Percentiles rank a stretch among this genome's conserved stretches.
These are phyloP conservation scores for Backusella mclennaniae DNA, from an alignment of 192 early-diverging fungal genomes.

Conservation along the genomic window DNA sequence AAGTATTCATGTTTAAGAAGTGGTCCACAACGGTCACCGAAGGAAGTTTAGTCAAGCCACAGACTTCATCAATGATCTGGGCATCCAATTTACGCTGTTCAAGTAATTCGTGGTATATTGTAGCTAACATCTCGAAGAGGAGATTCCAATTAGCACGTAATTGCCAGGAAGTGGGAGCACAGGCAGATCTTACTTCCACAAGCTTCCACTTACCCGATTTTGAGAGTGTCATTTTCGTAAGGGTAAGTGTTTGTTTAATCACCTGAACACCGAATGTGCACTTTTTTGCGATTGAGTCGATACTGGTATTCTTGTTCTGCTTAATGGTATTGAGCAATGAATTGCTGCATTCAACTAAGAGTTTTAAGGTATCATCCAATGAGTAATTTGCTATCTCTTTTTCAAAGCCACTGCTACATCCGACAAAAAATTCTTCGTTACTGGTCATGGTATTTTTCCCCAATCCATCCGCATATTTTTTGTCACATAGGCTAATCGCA, in stretches of 20 bases:
- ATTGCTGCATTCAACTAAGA: not conserved
- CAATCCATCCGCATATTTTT: conserved; percentile 4
- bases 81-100: conserved; percentile 8
- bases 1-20: conserved; percentile 19
- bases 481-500: not conserved
- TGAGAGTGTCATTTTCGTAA: conserved; percentile 16
- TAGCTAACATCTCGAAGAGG: conserved; percentile 15
- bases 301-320: no score
- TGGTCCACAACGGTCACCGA: conserved; percentile 9
- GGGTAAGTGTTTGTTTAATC: not conserved
- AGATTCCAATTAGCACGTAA: conserved; percentile 15
- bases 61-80: conserved; percentile 13
- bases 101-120: conserved; percentile 14
- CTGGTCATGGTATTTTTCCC: conserved; percentile 10
- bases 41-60: conserved; percentile 10
- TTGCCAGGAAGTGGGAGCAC: conserved; percentile 12
- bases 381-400: conserved; percentile 3
- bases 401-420: conserved; percentile 11
- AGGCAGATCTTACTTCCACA: conserved; percentile 15
- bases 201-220: not conserved
- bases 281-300: no score
- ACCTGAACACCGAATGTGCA: no score
- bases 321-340: no score
- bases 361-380: conserved; percentile 9
- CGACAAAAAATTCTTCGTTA: conserved; percentile 8